Conservation (phyloP, 1,284 basidiomycete genomes). For the Xerocomus minutiporus region DNA sequence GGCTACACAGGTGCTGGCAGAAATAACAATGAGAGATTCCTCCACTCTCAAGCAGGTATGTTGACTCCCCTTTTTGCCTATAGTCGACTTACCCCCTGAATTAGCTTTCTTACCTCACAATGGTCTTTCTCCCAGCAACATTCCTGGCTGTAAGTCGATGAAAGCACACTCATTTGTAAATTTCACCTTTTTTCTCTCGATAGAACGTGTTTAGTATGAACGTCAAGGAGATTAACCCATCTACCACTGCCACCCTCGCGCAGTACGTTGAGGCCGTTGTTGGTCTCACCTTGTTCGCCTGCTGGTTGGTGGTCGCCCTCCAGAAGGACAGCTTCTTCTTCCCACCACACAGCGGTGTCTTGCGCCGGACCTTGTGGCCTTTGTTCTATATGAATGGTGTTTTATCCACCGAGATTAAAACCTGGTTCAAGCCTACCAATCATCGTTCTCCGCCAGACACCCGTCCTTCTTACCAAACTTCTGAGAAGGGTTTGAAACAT, state of each 20-base stretch:
- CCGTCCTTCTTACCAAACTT: not conserved
- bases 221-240: conserved; percentile 12
- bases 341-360: not conserved
- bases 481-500: not conserved
- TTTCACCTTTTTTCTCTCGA: conserved; percentile 3
- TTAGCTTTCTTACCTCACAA: conserved; percentile 28
- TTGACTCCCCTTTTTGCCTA: not conserved
- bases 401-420: not conserved
- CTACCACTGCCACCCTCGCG: conserved; percentile 5
- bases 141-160: conserved; percentile 36
- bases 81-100: not conserved
- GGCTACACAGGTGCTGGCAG: conserved; percentile 39
- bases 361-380: conserved; percentile 19
- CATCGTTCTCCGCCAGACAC: not conserved
- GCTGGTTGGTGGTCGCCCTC: conserved; percentile 16
- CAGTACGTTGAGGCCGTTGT: conserved; percentile 11
- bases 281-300: conserved; percentile 14
- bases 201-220: conserved; percentile 33
- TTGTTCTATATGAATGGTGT: conserved; percentile 6
- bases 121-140: conserved; percentile 26
- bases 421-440: not conserved
- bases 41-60: conserved; percentile 43
- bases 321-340: conserved; percentile 13
- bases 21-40: conserved; percentile 41
- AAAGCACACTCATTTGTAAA: not conserved